Percentiles rank a stretch among this genome's conserved stretches.
phyloP scores from a whole-genome alignment of 257 asterid genomes.

The Nicotiana attenuata region DNA sequence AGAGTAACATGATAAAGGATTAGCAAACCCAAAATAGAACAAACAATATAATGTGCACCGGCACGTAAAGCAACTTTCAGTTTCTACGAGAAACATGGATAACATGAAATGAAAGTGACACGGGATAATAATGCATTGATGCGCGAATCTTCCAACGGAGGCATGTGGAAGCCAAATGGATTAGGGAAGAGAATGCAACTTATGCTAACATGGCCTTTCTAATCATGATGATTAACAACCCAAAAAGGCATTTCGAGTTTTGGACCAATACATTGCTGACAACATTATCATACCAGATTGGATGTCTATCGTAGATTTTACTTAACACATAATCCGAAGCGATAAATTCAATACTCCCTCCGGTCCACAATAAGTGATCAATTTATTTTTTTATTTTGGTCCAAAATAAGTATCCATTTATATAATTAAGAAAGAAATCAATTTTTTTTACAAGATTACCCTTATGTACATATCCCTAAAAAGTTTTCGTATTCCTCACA shows the following conservation, averaged over 20 bases:
- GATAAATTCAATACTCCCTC: background rate
- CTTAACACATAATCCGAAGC: background rate
- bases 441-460: too few species aligned
- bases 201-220: background rate
- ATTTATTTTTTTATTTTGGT: too few species aligned
- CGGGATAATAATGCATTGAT: conserved; percentile 12
- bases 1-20: background rate
- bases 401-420: too few species aligned
- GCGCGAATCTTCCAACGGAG: conserved; percentile 40
- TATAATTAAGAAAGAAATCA: too few species aligned
- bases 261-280: background rate
- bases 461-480: too few species aligned
- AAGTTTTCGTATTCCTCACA: too few species aligned
- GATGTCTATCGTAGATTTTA: background rate
- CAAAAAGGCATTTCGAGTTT: background rate
- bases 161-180: conserved; percentile 38
- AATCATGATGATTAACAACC: background rate
- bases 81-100: conserved; percentile 10
- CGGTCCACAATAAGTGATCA: too few species aligned
- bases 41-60: background rate
- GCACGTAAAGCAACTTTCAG: background rate
- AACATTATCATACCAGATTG: background rate
- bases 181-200: background rate
- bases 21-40: conserved; percentile 10
- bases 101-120: conserved; percentile 16